Evolutionary conservation across 2,329 filamentous ascomycete genomes (phyloP).

Genomic region (Neonectria coccinea): DNA sequence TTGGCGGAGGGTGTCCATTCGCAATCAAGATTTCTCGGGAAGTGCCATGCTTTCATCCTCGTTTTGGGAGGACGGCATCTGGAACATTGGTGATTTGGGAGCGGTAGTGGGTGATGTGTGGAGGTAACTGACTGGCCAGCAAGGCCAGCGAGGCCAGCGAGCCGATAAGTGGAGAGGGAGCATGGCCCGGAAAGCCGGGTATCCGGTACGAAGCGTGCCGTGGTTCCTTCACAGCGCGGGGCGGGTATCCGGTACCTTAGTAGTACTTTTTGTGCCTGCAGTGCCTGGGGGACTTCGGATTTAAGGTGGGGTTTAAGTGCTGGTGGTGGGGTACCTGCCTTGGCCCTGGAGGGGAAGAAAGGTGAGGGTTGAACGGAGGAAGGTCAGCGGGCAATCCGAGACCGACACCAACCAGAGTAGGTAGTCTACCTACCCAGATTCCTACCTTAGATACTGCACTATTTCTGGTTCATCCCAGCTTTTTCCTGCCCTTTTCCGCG

Average conservation of each 20-base stretch:
- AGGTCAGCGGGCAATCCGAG: neutral
- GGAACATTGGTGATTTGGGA: too few species aligned
- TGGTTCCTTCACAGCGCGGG: slow-evolving; percentile 1
- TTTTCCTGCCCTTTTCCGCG: neutral
- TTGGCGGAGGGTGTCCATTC: neutral
- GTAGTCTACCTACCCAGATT: too few species aligned
- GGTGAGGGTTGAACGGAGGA: neutral
- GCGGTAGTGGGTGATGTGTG: neutral
- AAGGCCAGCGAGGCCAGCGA: too few species aligned
- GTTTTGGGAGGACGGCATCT: neutral
- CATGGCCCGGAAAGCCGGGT: slow-evolving; percentile 20
- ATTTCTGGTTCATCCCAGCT: neutral
- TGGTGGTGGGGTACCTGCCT: neutral
- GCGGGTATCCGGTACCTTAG: slow-evolving; percentile 4
- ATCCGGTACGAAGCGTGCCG: slow-evolving; percentile 16
- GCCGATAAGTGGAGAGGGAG: neutral
- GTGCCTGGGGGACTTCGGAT: neutral
- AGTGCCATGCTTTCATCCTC: neutral
- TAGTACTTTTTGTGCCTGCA: too few species aligned
- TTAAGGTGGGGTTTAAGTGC: neutral
- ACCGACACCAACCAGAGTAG: neutral
- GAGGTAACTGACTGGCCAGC: slow-evolving; percentile 3
- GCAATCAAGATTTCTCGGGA: neutral
- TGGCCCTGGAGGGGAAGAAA: neutral
- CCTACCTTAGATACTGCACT: neutral